These are phyloP conservation scores for Erodium chrysanthum DNA, from an alignment of 441 rosid species.

Conservation along the genomic window DNA sequence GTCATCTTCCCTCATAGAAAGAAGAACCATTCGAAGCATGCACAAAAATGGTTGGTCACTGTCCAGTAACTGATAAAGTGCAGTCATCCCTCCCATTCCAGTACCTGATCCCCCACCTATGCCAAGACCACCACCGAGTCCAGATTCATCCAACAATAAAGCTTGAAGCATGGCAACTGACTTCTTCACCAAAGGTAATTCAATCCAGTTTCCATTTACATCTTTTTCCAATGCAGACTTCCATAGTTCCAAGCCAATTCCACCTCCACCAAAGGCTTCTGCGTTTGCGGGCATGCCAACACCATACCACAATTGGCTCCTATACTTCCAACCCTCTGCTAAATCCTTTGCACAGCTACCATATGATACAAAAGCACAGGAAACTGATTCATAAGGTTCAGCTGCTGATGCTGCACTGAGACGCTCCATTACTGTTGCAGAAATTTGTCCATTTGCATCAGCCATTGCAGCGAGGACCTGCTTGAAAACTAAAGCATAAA, in stretches of 20 bases:
- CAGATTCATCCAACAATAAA: constrained; percentile 84
- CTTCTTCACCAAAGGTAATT: constrained; percentile 86
- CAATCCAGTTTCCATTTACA: constrained; percentile 92
- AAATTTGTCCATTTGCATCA: constrained; percentile 92
- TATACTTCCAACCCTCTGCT: constrained; percentile 96
- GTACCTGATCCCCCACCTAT: constrained; percentile 99
- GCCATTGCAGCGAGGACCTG: constrained; percentile 99
- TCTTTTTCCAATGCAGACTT: constrained; percentile 81
- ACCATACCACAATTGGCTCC: constrained; percentile 97
- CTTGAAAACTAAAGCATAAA: constrained; percentile 22
- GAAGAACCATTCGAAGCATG: constrained; percentile 98
- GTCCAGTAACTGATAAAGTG: constrained; percentile 89
- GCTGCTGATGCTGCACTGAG: constrained; percentile 96
- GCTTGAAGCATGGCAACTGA: constrained; percentile 98
- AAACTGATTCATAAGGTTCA: constrained; percentile 95
- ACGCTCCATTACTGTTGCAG: constrained; percentile 89
- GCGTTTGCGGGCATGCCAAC: constrained; percentile 70
- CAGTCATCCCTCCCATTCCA: constrained; percentile 99
- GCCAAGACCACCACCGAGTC: constrained; percentile 99
- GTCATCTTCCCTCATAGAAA: constrained; percentile 98
- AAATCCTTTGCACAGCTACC: constrained; percentile 92
- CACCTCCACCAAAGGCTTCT: constrained; percentile 76
- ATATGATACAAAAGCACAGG: constrained; percentile 95
- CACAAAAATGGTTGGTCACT: constrained; percentile 99
- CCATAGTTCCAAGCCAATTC: constrained; percentile 90